Evolutionary conservation across 805 yeast species (phyloP), one percentile per base, ranked within the genome.

Genomic region (Candida sphagnicola): DNA sequence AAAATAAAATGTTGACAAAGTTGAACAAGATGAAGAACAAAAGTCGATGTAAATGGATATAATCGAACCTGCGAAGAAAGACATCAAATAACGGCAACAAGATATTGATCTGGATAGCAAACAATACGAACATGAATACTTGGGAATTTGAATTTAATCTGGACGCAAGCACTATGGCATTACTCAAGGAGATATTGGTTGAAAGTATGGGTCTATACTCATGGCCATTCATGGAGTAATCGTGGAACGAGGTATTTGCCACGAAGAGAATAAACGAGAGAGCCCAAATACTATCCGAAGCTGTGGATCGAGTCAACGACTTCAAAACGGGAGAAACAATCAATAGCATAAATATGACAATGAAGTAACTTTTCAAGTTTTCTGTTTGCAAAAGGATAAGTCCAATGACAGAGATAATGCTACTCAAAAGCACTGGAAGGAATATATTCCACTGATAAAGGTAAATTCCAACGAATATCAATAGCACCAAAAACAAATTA

Each of bases 281-380:
- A 0, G 95, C 89, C 97, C 98, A 91, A 43, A 93, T 88, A 12
- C 96, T 87, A 63, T 93, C 98, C 0, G 93, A 83, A 0, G 96
- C 79, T 0, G 96, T 88, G 0, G 96, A 84, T 50, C 80, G 78
- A 0, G 96, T 88, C 31, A 93, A 70, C 0, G 96, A 88, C 49
- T 86, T 84, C 35, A 93, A 72, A 1, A 93, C 91, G 0, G 99
- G 99, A 0, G 97, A 85, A 31, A 91, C 67, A 1, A 93, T 80
- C 30, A 88, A 65, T 29, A 90, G 65, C 3, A 85, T 75, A 42
- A 90, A 75, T 1, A 82, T 71, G 10, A 90, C 81, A 18, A 93
- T 62, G 2, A 78, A 41, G 2, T 87, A 75, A 1, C 95, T 83
- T 56, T 85, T 86, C 25, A 82, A 12, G 31, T 49, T 49, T 34